Evolutionary conservation across 78 protist species (phyloP), one percentile per base, ranked within the genome.

Genomic region (Cyanophora paradoxa): DNA sequence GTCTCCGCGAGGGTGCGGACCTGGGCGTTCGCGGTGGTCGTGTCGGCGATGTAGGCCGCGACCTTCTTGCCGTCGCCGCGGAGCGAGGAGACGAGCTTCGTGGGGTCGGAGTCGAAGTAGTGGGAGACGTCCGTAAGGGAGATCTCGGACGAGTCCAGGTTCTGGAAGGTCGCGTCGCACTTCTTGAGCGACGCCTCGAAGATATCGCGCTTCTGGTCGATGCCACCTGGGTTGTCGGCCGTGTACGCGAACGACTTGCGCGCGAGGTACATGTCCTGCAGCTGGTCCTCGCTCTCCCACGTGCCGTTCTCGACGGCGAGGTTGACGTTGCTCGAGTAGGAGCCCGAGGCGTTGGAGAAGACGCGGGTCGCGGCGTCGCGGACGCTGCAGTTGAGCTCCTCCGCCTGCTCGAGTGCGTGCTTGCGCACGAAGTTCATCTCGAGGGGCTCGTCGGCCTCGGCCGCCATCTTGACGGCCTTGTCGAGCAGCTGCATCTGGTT

Each of bases 41-140:
- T 76, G 74, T 76, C 81, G 37, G 81, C 81, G 34, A 76, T 70
- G 63, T 54, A 64, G 19, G 81, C 24, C 50, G 62, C 11, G 16
- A 74, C 75, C 81, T 76, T 76, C 75, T 54, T 64, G 36, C 81
- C 81, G 74, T 76, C 81, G 8, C 33, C 40, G 48, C 81, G 72
- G 26, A 76, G 74, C 26, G 48, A 41, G 28, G 46, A 1, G 17
- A 76, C 81, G 24, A 76, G 75, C 69, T 76, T 76, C 66, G 81
- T 76, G 39, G 81, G 81, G 74, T 76, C 81, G 28, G 81, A 76
- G 67, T 76, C 81, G 57, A 76, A 76, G 74, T 76, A 76, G 81
- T 76, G 81, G 52, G 63, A 41, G 16, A 76, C 81, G 64, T 76
- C 81, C 52, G 81, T 31, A n/a, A 76, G 81, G 20, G 81, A 76